Evolutionary conservation across 2,329 filamentous ascomycete genomes (phyloP).

Genomic region (Penicillium sp.): DNA sequence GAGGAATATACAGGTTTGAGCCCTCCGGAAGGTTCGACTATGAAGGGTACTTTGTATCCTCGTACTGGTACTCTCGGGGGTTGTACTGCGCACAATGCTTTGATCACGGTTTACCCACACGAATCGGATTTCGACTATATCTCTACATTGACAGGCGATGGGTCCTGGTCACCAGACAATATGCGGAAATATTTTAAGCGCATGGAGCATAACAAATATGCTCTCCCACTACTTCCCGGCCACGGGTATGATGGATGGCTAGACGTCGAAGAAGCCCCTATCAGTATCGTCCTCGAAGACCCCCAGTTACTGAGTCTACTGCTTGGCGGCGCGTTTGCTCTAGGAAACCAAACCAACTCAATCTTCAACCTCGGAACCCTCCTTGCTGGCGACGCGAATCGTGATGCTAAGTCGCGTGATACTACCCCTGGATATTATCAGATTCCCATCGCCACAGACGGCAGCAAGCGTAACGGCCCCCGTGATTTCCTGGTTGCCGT

Average conservation of each 20-base stretch:
- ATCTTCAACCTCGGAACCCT: constrained; percentile 51
- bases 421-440: constrained; percentile 58
- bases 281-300: constrained; percentile 58
- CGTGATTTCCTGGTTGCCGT: constrained; percentile 49
- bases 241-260: constrained; percentile 47
- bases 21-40: constrained; percentile 56
- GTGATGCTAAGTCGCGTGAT: constrained; percentile 52
- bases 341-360: constrained; percentile 51
- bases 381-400: constrained; percentile 58
- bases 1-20: constrained; percentile 57
- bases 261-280: constrained; percentile 34
- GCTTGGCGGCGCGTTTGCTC: constrained; percentile 56
- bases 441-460: constrained; percentile 56
- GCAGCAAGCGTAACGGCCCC: constrained; percentile 28
- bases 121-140: constrained; percentile 65
- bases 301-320: constrained; percentile 58
- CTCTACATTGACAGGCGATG: constrained; percentile 62
- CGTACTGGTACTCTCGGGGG: constrained; percentile 63
- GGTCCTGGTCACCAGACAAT: constrained; percentile 60
- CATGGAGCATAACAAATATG: constrained; percentile 60
- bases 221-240: constrained; percentile 45
- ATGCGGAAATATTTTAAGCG: constrained; percentile 62
- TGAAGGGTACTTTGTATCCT: constrained; percentile 62
- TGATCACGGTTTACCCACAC: constrained; percentile 63
- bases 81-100: constrained; percentile 65